A percentile compares a stretch with the other conserved stretches of the same genome.
Conservation (phyloP, 2,329 filamentous ascomycete genomes). For the Cordyceps javanica region DNA sequence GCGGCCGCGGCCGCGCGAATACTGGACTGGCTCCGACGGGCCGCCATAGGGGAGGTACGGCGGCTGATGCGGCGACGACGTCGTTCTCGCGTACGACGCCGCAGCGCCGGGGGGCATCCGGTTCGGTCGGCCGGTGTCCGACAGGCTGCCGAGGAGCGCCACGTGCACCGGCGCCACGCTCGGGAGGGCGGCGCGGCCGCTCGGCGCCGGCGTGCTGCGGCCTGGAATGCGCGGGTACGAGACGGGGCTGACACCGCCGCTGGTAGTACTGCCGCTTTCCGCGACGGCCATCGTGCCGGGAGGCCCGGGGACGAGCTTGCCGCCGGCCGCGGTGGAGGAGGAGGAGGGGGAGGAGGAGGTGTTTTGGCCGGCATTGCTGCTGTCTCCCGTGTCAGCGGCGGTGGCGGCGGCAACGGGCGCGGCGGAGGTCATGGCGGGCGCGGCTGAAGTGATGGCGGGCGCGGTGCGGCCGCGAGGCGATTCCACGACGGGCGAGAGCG, state of each 20-base stretch:
- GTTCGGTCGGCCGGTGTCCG: conserved; percentile 33
- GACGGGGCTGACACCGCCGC: background rate
- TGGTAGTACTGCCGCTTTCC: background rate
- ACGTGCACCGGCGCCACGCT: conserved; percentile 26
- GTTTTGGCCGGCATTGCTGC: too few species aligned
- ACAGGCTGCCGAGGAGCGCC: conserved; percentile 24
- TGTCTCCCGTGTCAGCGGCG: too few species aligned
- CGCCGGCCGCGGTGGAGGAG: background rate
- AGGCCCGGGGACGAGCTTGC: background rate
- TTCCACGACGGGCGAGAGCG: conserved; percentile 44
- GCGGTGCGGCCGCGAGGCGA: conserved; percentile 31
- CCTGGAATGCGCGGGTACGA: conserved; percentile 26
- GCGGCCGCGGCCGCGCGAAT: conserved; percentile 4
- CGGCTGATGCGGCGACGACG: conserved; percentile 11
- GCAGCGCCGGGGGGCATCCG: conserved; percentile 33
- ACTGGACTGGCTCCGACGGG: background rate
- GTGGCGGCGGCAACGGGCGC: too few species aligned
- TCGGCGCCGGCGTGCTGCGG: conserved; percentile 11
- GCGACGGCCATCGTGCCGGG: background rate
- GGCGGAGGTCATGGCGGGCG: too few species aligned
- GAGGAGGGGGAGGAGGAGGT: background rate
- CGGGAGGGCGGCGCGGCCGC: background rate
- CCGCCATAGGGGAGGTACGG: background rate
- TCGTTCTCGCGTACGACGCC: conserved; percentile 11
- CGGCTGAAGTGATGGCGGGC: background rate